A percentile compares a stretch with the other conserved stretches of the same genome.
Conservation (phyloP, 2,329 filamentous ascomycete species). For the Phialophora macrospora region DNA sequence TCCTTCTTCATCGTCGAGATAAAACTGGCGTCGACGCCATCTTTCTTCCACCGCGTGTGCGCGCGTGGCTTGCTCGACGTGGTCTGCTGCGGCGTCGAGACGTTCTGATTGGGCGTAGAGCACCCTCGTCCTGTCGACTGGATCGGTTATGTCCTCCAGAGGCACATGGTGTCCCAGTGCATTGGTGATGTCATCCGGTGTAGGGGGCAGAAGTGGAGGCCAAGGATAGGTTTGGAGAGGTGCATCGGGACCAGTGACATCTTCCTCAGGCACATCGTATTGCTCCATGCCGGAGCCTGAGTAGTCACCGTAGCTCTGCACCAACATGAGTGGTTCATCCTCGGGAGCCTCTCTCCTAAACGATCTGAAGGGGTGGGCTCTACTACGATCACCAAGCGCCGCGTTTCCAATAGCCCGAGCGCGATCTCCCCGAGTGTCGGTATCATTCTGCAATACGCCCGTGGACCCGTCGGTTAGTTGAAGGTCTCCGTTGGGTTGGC, state of each 20-base stretch:
- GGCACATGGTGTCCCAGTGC: conserved; percentile 51
- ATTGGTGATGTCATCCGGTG: conserved; percentile 47
- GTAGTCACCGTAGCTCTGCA: conserved; percentile 27
- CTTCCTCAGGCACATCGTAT: conserved; percentile 31
- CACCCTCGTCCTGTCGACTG: conserved; percentile 49
- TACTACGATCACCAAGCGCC: conserved; percentile 35
- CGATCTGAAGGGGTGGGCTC: conserved; percentile 30
- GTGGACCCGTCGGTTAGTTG: conserved; percentile 59
- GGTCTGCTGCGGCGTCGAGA: conserved; percentile 48
- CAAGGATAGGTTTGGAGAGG: conserved; percentile 35
- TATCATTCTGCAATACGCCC: conserved; percentile 64
- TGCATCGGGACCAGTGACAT: conserved; percentile 27
- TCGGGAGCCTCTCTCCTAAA: conserved; percentile 29
- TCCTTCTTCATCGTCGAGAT: conserved; percentile 84
- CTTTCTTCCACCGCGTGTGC: conserved; percentile 64
- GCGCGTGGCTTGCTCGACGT: conserved; percentile 46
- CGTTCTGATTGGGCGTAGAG: conserved; percentile 47
- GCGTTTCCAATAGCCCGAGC: conserved; percentile 63
- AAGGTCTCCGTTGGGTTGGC: conserved; percentile 66
- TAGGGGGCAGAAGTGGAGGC: conserved; percentile 28
- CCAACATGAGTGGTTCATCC: conserved; percentile 33
- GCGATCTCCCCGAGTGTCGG: conserved; percentile 64
- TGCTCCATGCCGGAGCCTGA: conserved; percentile 24
- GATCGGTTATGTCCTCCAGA: conserved; percentile 50
- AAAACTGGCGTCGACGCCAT: conserved; percentile 79